Conservation (phyloP, 495 filamentous ascomycete species). For the Penicillium chermesinum region DNA sequence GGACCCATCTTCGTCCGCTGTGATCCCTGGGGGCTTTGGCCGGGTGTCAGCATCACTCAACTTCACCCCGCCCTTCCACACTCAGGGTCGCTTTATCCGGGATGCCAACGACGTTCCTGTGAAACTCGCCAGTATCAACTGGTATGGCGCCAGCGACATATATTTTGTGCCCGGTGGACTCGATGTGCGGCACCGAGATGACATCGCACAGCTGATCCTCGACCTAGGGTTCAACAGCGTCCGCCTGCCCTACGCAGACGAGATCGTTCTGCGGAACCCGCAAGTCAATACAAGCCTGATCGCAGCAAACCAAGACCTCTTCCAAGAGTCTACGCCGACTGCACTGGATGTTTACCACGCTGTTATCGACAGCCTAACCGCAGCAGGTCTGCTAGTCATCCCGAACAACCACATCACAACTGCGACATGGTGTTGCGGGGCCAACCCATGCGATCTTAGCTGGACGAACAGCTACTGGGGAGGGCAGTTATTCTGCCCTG, state of each 20-base stretch:
- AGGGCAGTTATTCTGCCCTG: conserved; percentile 37
- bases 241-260: conserved; percentile 57
- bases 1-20: background rate
- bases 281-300: conserved; percentile 42
- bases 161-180: conserved; percentile 55
- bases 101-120: conserved; percentile 46
- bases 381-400: background rate
- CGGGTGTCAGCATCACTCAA: background rate
- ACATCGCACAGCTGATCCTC: conserved; percentile 49
- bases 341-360: background rate
- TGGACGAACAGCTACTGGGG: conserved; percentile 48
- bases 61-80: conserved; percentile 44
- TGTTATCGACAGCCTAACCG: background rate
- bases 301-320: conserved; percentile 49
- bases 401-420: background rate
- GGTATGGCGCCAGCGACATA: conserved; percentile 59
- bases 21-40: background rate
- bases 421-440: conserved; percentile 33
- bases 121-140: conserved; percentile 56
- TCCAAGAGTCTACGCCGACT: conserved; percentile 16
- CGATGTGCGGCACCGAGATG: conserved; percentile 50
- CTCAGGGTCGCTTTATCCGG: conserved; percentile 50
- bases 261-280: conserved; percentile 53
- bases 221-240: conserved; percentile 59
- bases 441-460: conserved; percentile 53